Evolutionary conservation across 2,329 filamentous ascomycete genomes (phyloP).

Genomic region (Monascus ruber): DNA sequence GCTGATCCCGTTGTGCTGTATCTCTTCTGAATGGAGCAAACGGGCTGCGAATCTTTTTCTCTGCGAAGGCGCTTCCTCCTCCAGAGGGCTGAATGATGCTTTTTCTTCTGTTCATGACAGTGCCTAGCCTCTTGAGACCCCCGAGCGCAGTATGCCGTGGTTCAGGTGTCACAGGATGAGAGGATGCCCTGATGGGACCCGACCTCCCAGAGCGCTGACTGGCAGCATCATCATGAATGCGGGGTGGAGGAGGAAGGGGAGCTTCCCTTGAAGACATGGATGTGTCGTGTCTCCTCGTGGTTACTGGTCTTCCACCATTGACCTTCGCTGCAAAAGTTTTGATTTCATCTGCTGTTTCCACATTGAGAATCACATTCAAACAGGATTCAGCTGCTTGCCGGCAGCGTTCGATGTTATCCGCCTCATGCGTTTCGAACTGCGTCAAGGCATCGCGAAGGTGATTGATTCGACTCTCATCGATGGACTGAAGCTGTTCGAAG

Average conservation of each 20-base stretch:
- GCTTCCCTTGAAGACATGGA: constrained; percentile 14
- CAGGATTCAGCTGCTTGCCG: constrained; percentile 66
- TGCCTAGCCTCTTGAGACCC: constrained; percentile 35
- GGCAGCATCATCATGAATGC: constrained; percentile 40
- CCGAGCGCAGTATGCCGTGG: constrained; percentile 33
- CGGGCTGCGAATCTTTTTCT: constrained; percentile 33
- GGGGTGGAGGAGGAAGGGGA: constrained; percentile 29
- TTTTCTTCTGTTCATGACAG: constrained; percentile 37
- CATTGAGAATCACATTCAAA: constrained; percentile 70
- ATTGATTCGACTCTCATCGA: constrained; percentile 83
- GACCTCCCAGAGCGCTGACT: constrained; percentile 45
- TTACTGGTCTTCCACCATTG: constrained; percentile 25
- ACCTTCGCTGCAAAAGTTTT: constrained; percentile 34
- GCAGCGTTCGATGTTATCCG: constrained; percentile 70
- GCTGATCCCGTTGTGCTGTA: constrained; percentile 29
- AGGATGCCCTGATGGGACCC: constrained; percentile 22
- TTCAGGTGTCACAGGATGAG: constrained; percentile 21
- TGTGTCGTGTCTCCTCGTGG: constrained; percentile 12
- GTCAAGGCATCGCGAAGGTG: constrained; percentile 83
- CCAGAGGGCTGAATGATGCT: constrained; percentile 28
- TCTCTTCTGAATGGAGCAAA: constrained; percentile 32
- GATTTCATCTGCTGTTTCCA: constrained; percentile 80
- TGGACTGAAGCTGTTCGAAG: constrained; percentile 80
- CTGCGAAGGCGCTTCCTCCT: constrained; percentile 16
- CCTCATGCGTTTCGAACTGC: constrained; percentile 84